Evolutionary conservation across 805 yeast species (phyloP).

Genomic region (Monosporozyma servazzii): DNA sequence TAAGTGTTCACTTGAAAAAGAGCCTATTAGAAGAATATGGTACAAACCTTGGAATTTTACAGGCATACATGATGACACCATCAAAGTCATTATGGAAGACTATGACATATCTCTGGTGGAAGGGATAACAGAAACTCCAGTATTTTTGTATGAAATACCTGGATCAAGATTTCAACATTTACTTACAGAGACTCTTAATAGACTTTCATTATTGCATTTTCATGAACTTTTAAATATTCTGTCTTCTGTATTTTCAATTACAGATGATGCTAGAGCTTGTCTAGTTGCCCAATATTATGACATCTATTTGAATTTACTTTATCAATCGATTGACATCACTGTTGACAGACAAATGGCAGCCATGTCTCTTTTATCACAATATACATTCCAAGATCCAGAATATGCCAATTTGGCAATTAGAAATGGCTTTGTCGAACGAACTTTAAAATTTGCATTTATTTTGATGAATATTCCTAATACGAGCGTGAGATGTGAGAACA

Average conservation of each 20-base stretch:
- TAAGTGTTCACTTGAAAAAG: slow-evolving; percentile 12
- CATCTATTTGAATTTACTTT: slow-evolving; percentile 51
- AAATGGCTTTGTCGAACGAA: slow-evolving; percentile 24
- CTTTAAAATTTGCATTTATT: slow-evolving; percentile 22
- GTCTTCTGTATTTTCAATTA: slow-evolving; percentile 17
- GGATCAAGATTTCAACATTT: slow-evolving; percentile 37
- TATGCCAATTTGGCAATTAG: slow-evolving; percentile 21
- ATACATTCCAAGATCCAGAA: slow-evolving; percentile 24
- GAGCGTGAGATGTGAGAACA: slow-evolving; percentile 13
- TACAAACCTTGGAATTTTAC: slow-evolving; percentile 22
- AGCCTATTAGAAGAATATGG: slow-evolving; percentile 11
- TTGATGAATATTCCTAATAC: slow-evolving; percentile 24
- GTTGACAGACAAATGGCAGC: slow-evolving; percentile 17
- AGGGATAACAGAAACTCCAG: slow-evolving; percentile 8
- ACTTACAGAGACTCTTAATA: slow-evolving; percentile 18
- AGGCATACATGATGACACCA: slow-evolving; percentile 8
- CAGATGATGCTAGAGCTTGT: slow-evolving; percentile 46
- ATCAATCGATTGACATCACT: slow-evolving; percentile 23
- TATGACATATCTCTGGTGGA: slow-evolving; percentile 19
- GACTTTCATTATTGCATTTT: slow-evolving; percentile 15
- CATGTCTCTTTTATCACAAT: slow-evolving; percentile 25
- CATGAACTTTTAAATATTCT: slow-evolving; percentile 16
- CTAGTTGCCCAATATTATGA: slow-evolving; percentile 62
- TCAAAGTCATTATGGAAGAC: slow-evolving; percentile 11
- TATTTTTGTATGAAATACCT: slow-evolving; percentile 23